Evolutionary conservation across 2,329 filamentous ascomycete species (phyloP).

Genomic region (Hymenoscyphus fructigenus): DNA sequence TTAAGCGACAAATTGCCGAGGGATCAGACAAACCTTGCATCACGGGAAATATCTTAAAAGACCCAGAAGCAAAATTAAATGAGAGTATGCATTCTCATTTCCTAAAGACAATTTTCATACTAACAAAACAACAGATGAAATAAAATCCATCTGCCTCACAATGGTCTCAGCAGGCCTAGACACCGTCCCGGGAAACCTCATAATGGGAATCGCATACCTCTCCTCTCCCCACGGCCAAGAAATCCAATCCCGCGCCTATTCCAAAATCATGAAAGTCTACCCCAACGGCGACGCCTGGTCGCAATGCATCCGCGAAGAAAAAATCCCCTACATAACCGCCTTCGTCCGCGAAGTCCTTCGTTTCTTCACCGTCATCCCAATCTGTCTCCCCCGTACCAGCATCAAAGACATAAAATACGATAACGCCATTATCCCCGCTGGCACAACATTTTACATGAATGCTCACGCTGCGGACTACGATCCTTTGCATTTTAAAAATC

Average conservation of each 20-base stretch:
- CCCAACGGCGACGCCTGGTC: constrained; percentile 76
- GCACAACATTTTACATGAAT: constrained; percentile 81
- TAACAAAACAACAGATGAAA: constrained; percentile 58
- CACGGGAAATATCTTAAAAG: constrained; percentile 62
- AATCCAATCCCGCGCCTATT: constrained; percentile 68
- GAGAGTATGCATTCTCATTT: constrained; percentile 46
- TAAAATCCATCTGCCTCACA: constrained; percentile 78
- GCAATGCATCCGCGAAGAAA: constrained; percentile 69
- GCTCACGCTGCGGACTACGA: constrained; percentile 76
- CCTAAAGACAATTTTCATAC: constrained; percentile 40
- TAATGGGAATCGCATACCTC: constrained; percentile 77
- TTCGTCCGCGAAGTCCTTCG: constrained; percentile 76
- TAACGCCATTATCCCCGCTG: constrained; percentile 65
- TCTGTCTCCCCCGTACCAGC: constrained; percentile 70
- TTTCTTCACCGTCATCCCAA: constrained; percentile 77
- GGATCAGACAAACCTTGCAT: constrained; percentile 69
- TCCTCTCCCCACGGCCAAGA: constrained; percentile 65
- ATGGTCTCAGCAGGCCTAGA: constrained; percentile 82
- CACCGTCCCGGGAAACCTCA: constrained; percentile 75
- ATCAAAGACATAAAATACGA: constrained; percentile 73
- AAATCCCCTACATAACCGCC: constrained; percentile 73
- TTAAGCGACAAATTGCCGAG: constrained; percentile 60
- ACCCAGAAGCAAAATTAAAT: constrained; percentile 65
- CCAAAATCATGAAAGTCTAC: constrained; percentile 69
- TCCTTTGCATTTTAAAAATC: constrained; percentile 62